These are phyloP conservation scores for Chlamydomonas sp. DNA, from an alignment of 139 green algal species.

Conservation along the genomic window DNA sequence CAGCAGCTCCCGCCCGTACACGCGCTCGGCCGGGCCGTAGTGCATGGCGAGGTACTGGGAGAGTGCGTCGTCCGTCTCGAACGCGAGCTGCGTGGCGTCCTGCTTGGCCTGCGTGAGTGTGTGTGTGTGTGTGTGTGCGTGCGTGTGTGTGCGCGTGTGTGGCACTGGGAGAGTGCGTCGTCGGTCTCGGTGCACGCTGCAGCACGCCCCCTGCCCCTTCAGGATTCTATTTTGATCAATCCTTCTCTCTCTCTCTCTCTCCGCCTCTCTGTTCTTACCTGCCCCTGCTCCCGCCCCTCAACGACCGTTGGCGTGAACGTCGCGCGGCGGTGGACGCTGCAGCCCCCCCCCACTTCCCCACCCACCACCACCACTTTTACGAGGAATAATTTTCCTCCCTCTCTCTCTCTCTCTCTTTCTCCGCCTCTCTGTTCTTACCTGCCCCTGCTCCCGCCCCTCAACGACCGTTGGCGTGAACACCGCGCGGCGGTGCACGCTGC, in stretches of 20 bases:
- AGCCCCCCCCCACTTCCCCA: conserved; percentile 52
- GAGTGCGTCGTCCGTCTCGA: conserved; percentile 46
- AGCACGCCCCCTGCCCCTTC: no score
- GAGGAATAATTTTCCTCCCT: no score
- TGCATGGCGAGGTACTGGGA: conserved; percentile 45
- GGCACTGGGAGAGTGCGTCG: no score
- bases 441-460: conserved; percentile 26
- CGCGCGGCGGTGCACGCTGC: conserved; percentile 30
- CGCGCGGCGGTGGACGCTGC: conserved; percentile 30
- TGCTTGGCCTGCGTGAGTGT: conserved; percentile 24
- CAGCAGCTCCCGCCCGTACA: conserved; percentile 18
- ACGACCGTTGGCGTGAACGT: conserved; percentile 40
- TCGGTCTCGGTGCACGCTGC: no score
- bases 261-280: no score
- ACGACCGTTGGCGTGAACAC: conserved; percentile 41
- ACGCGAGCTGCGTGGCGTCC: conserved; percentile 36
- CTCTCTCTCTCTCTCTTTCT: no score
- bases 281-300: conserved; percentile 26
- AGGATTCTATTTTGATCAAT: no score
- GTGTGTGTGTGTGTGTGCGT: no score
- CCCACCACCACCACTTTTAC: no score
- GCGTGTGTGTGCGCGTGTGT: no score
- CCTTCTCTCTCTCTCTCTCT: no score
- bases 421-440: no score
- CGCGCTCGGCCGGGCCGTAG: conserved; percentile 33